A percentile compares a stretch with the other conserved stretches of the same genome.
phyloP scores from a whole-genome alignment of 23 red algal species.

The Gracilaria vermiculophylla region DNA sequence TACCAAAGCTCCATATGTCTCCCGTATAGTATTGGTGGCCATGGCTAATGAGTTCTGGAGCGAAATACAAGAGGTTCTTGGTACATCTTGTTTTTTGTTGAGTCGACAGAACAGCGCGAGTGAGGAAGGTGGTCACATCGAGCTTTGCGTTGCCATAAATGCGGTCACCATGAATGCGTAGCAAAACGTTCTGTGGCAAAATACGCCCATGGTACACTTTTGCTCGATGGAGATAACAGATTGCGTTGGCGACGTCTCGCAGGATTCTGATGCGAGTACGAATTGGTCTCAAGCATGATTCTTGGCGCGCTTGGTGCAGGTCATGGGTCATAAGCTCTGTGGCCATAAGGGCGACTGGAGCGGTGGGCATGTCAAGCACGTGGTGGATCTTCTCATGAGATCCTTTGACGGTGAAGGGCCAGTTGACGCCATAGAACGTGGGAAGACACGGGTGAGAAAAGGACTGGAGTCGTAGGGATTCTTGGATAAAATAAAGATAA shows the following conservation, averaged over 20 bases:
- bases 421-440: conserved; percentile 14
- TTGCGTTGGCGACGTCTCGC: conserved; percentile 4
- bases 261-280: neutral
- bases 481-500: conserved; percentile 20
- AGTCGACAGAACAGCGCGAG: neutral
- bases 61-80: conserved; percentile 15
- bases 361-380: neutral
- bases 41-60: neutral
- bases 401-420: conserved; percentile 10
- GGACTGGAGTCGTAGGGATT: conserved; percentile 30
- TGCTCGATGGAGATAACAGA: neutral
- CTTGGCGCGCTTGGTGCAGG: conserved; percentile 1
- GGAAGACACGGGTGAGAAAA: conserved; percentile 28
- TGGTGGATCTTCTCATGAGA: neutral
- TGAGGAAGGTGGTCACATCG: neutral
- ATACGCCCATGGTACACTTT: conserved; percentile 6
- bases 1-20: conserved; percentile 19
- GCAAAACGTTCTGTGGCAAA: conserved; percentile 7
- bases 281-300: neutral
- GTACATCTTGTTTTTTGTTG: conserved; percentile 21
- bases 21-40: neutral
- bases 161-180: conserved; percentile 5
- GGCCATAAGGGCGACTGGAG: neutral
- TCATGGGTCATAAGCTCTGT: conserved; percentile 23
- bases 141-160: conserved; percentile 15